Percentiles rank a stretch among this genome's conserved stretches.
Conservation (phyloP, 2,329 filamentous ascomycete species). For the Sporothrix variecibatus region DNA sequence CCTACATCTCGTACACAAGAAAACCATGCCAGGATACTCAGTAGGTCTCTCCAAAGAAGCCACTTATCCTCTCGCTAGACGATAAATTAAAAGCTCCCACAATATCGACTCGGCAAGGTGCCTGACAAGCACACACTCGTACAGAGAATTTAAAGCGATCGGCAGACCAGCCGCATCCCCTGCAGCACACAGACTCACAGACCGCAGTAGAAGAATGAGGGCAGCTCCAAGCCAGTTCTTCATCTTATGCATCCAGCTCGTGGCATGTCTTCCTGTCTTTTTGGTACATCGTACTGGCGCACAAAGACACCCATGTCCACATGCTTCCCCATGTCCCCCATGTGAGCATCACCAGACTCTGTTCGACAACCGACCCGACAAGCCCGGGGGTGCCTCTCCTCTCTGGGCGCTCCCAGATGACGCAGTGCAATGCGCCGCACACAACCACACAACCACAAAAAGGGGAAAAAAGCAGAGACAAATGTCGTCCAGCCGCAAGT, state of each 20-base stretch:
- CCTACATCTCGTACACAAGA: background rate
- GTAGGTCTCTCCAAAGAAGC: background rate
- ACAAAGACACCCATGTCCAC: background rate
- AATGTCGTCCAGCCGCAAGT: background rate
- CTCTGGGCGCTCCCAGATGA: conserved; percentile 8
- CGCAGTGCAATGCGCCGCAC: conserved; percentile 6
- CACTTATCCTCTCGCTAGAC: background rate
- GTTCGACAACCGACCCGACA: background rate
- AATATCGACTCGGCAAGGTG: conserved; percentile 10
- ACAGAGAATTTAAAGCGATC: conserved; percentile 2
- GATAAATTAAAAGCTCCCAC: background rate
- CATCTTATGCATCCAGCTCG: conserved; percentile 14
- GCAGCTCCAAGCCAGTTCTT: background rate
- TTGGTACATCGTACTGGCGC: background rate
- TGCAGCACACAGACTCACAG: background rate
- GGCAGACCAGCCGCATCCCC: background rate
- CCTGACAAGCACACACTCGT: conserved; percentile 2
- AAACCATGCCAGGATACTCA: background rate
- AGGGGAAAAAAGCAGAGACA: background rate
- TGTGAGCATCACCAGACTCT: conserved; percentile 12
- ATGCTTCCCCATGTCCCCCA: background rate
- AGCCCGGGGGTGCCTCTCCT: background rate
- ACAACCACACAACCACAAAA: background rate
- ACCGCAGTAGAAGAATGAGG: background rate
- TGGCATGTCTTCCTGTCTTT: background rate